Evolutionary conservation across 495 filamentous ascomycete species (phyloP), one percentile per base, ranked within the genome.

Genomic region (Platismatia glauca): DNA sequence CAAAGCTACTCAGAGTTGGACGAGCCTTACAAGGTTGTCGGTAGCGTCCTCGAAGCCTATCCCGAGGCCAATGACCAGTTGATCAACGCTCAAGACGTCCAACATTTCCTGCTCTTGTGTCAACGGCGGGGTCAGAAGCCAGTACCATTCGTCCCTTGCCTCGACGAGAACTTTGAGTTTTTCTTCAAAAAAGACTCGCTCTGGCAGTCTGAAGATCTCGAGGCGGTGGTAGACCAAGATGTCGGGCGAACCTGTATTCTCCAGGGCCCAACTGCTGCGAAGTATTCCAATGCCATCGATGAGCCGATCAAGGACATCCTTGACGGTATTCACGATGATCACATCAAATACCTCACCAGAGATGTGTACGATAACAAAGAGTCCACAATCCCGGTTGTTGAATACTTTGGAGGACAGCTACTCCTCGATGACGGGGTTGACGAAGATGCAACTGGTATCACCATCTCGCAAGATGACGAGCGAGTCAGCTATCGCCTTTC

Each of bases 101-200:
- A 98, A 74, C 89, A 97, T 72, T 97, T 98, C 78, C 76, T 97
- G 59, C 78, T 92, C 8, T 84, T 98, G n/a, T 97, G 92, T 78
- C 86, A 91, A 72, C 86, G 92, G 8, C 89, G 88, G 41, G 89
- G 89, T 22, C 95, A 98, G 79, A 98, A 98, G 78, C 94, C 94
- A 1, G 89, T 94, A 20, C 93, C 93, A 4, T 98, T 98, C 70
- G 91, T 98, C 56, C 94, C 94, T 16, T 80, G 86, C 6, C 80
- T 98, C 35, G 94, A 98, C 72, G 93, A 95, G 60, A 93, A 89
- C 67, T 97, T 98, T 57, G 94, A 97, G 73, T 95, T 91, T 74
- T 98, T 87, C 78, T 97, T 98, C 86, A 98, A 98, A 85, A 98
- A 98, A 76, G 94, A 98, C 74, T 97, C 93, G n/a, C 84, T 98